Evolutionary conservation across 23 red algal species (phyloP), one percentile per base, ranked within the genome.

Genomic region (Chondrus crispus): DNA sequence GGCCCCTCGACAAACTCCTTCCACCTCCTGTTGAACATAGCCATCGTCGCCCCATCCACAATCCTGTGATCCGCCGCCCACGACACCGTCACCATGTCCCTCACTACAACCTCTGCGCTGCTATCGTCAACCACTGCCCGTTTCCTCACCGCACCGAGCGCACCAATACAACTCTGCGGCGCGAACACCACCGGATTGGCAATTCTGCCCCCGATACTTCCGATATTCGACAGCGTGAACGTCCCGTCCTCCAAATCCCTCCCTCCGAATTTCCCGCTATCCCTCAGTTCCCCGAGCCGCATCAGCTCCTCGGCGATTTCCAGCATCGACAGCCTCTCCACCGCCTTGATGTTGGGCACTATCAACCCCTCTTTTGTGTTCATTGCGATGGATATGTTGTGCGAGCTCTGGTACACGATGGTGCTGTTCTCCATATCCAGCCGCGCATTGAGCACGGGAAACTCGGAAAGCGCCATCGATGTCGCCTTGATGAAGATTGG

Each of bases 401-500:
- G 93, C 43, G 80, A 49, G 8, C 33, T 33, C 40, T 95, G 84
- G 26, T 83, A 93, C 42, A 46, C 51, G 48, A 95, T 83, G 52
- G 32, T 82, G 40, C 84, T 74, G 60, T 22, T 13, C 12, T 42
- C 22, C 43, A 62, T 4, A 46, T 93, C 87, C 26, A 95, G 39
- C 42, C 64, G 46, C 1, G 82, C 62, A 69, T 95, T 95, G 32
- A 95, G 78, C 43, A 91, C 76, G 29, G 93, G 93, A 64, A 83
- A 91, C 20, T 39, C 74, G 53, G 39, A 53, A 32, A 95, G 87
- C 45, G 82, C 71, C 85, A 90, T 44, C 11, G 93, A 95, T 42
- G 85, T 91, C 9, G 93, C 93, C 35, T 91, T 93, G 93, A 95
- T 32, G 38, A 95, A 85, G 68, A 95, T 82, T 22, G 93, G 93